Conservation (phyloP, 2,329 filamentous ascomycete genomes). For the Colletotrichum karsti region DNA sequence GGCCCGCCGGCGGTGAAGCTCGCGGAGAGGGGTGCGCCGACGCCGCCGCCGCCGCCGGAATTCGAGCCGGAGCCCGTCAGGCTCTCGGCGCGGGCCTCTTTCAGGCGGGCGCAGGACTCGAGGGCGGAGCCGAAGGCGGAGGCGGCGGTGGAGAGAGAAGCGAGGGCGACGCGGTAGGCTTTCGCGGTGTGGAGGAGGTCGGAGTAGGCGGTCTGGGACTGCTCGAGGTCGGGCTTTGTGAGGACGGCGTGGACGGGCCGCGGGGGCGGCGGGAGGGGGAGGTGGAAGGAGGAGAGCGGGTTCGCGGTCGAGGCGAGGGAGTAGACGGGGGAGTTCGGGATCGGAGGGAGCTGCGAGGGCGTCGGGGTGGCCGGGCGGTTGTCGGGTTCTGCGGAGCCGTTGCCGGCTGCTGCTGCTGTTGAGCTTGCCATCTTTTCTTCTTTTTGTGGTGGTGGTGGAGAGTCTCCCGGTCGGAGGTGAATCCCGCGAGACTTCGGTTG, state of each 20-base stretch:
- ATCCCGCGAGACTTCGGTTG: too few relatives aligned
- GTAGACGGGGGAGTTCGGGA: slow-evolving; percentile 71
- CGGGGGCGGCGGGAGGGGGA: slow-evolving; percentile 69
- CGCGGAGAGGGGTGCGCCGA: slow-evolving; percentile 43
- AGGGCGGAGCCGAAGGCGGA: slow-evolving; percentile 72
- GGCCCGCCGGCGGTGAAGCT: slow-evolving; percentile 52
- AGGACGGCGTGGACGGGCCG: slow-evolving; percentile 67
- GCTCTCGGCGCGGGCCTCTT: slow-evolving; percentile 70
- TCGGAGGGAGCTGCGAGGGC: slow-evolving; percentile 64
- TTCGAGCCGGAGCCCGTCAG: slow-evolving; percentile 47
- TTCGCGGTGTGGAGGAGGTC: slow-evolving; percentile 70
- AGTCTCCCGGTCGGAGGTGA: too few relatives aligned
- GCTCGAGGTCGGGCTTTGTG: slow-evolving; percentile 69
- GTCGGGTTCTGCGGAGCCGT: slow-evolving; percentile 36
- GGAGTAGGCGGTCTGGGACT: slow-evolving; percentile 69
- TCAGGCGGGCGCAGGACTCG: slow-evolving; percentile 73
- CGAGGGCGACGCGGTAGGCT: slow-evolving; percentile 69
- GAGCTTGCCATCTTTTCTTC: not conserved
- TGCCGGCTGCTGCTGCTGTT: slow-evolving; percentile 29
- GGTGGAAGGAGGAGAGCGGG: slow-evolving; percentile 65
- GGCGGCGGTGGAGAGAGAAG: slow-evolving; percentile 67
- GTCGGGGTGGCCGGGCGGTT: slow-evolving; percentile 51
- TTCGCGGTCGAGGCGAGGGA: slow-evolving; percentile 71
- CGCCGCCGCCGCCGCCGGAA: slow-evolving; percentile 33
- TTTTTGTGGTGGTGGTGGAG: too few relatives aligned